These are phyloP conservation scores for Ceratocystis albifundus DNA, from an alignment of 2,329 filamentous ascomycete species.

Conservation along the genomic window DNA sequence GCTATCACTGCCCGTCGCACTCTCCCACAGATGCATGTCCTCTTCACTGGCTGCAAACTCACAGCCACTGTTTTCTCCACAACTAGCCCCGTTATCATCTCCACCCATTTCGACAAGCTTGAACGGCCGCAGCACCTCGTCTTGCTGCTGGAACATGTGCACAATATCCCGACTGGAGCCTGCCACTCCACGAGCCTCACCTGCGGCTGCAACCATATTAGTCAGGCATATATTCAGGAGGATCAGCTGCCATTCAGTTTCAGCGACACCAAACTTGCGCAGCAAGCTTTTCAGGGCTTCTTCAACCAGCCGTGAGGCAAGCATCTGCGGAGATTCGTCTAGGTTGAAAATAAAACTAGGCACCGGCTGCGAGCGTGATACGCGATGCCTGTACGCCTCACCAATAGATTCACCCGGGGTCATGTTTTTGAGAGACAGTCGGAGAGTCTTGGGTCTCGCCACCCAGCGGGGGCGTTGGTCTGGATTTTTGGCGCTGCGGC, in stretches of 20 bases:
- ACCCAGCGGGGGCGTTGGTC: slow-evolving; percentile 47
- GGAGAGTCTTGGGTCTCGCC: slow-evolving; percentile 68
- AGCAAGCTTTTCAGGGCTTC: slow-evolving; percentile 63
- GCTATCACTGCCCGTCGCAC: slow-evolving; percentile 26
- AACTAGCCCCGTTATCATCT: slow-evolving; percentile 15
- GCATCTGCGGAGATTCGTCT: slow-evolving; percentile 42
- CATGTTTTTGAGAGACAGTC: slow-evolving; percentile 52
- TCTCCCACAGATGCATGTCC: slow-evolving; percentile 28
- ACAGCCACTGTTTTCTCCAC: slow-evolving; percentile 25
- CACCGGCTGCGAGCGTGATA: slow-evolving; percentile 62
- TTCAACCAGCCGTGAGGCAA: slow-evolving; percentile 57
- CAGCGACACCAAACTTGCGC: slow-evolving; percentile 58
- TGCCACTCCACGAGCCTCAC: slow-evolving; percentile 33
- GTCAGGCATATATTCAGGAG: slow-evolving; percentile 78
- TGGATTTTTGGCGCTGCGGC: slow-evolving; percentile 26
- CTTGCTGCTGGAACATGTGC: slow-evolving; percentile 69
- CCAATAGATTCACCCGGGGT: slow-evolving; percentile 7
- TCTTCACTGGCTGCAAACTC: slow-evolving; percentile 27
- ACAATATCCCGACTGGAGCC: slow-evolving; percentile 64
- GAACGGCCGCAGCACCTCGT: slow-evolving; percentile 57
- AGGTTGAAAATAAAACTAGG: slow-evolving; percentile 63
- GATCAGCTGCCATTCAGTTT: slow-evolving; percentile 62
- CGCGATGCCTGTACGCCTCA: slow-evolving; percentile 34
- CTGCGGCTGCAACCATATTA: slow-evolving; percentile 59
- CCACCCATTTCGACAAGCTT: slow-evolving; percentile 36